Evolutionary conservation across 768 basidiomycete genomes (phyloP), one percentile per base, ranked within the genome.

Genomic region (Tylopilus sp.): DNA sequence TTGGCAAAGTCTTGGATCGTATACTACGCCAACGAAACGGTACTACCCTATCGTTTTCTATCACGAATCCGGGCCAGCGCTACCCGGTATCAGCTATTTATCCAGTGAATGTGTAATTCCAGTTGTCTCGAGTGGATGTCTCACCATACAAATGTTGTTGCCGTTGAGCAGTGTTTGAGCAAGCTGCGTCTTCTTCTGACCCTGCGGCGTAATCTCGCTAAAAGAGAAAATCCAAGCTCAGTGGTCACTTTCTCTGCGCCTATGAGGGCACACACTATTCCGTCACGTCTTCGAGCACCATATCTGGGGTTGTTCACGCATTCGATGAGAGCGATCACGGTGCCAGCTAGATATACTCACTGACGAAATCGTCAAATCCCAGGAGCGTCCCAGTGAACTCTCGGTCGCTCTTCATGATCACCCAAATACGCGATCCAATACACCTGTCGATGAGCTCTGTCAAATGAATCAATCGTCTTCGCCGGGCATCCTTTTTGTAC

Each of bases 341-440:
- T 26, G 9, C 17, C 25, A 40, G 41, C 19, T 16, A 44, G 45
- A 45, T 17, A 17, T 9, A 95, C 96, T 81, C 70, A 98, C 96
- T 99, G 71, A 99, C 96, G 71, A 96, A 99, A 73, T 99, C 96
- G 69, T 99, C 96, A 63, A 99, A 99, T 3, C 96, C 96, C 30
- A 96, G 79, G 37, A 99, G 77, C 3, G 86, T 97, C 12, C 96
- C 96, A 22, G 89, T 91, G 73, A 98, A 99, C 74, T 99, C 96
- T 42, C 93, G 87, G 56, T 99, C 94, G 62, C 81, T 86, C 76
- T 98, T 98, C 92, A 97, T 98, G 69, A 98, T 85, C 63, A 98
- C 96, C 92, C 93, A 97, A 66, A 98, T 95, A 45, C 85, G 83
- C 30, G 93, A 96, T 52, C 96, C 96, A 68, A 98, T 98, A 68